phyloP scores from a whole-genome alignment of 352 stramenopile species.

The Blastocystis hominis region DNA sequence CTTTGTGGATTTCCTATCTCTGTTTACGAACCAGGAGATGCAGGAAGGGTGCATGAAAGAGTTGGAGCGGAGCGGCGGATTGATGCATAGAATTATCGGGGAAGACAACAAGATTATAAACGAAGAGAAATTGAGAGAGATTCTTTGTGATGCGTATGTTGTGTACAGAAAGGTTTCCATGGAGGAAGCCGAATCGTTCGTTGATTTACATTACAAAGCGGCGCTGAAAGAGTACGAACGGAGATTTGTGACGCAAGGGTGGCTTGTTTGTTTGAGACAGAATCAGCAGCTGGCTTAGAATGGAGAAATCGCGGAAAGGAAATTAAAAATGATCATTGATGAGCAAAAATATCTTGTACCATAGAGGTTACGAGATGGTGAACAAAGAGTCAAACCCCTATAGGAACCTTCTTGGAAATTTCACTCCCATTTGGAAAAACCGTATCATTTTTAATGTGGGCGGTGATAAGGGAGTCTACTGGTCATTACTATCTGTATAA shows the following conservation, averaged over 20 bases:
- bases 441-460: neutral
- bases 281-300: neutral
- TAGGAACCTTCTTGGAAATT: neutral
- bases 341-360: too few species aligned
- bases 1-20: slow-evolving; percentile 33
- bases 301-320: neutral
- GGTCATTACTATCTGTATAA: neutral
- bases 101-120: neutral
- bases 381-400: slow-evolving; percentile 51
- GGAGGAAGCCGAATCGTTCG: neutral
- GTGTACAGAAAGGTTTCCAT: neutral
- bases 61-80: neutral
- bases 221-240: slow-evolving; percentile 9
- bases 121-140: neutral
- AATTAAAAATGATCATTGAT: too few species aligned
- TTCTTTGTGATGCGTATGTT: slow-evolving; percentile 15
- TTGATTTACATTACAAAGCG: neutral
- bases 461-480: neutral
- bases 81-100: neutral
- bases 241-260: neutral
- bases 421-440: neutral
- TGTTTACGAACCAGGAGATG: slow-evolving; percentile 49
- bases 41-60: slow-evolving; percentile 5
- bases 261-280: neutral
- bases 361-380: neutral